Evolutionary conservation across 768 basidiomycete species (phyloP).

Genomic region (Chalciporus sphaerocephalus): DNA sequence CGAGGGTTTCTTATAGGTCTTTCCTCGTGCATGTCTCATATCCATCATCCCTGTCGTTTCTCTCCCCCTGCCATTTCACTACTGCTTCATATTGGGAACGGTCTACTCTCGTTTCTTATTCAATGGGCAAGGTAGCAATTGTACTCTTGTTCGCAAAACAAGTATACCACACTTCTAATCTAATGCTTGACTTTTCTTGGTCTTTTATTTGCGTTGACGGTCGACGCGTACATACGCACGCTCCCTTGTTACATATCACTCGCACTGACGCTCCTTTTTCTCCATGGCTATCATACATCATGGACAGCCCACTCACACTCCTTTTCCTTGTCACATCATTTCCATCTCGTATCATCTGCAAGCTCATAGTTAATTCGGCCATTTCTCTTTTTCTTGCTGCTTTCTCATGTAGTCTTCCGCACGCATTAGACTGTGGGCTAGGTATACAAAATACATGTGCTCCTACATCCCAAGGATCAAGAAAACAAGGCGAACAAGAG

Average conservation of each 20-base stretch:
- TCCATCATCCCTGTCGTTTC: neutral
- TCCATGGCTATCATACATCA: neutral
- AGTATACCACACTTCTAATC: constrained; percentile 19
- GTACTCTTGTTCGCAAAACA: constrained; percentile 11
- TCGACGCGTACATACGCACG: neutral
- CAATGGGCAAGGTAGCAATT: constrained; percentile 3
- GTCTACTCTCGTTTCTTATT: neutral
- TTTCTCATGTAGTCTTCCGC: too few relatives aligned
- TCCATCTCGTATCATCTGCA: neutral
- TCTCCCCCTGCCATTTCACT: neutral
- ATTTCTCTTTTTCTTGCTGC: too few relatives aligned
- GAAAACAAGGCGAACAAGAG: neutral
- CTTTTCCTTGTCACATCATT: neutral
- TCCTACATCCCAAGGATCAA: neutral
- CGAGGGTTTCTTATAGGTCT: constrained; percentile 5
- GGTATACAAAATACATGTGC: too few relatives aligned
- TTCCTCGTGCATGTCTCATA: constrained; percentile 3
- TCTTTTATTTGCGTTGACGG: neutral
- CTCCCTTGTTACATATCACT: neutral
- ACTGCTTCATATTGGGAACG: constrained; percentile 14
- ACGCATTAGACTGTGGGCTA: too few relatives aligned
- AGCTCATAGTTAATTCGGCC: too few relatives aligned
- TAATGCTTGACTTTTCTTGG: constrained; percentile 4
- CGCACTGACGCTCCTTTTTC: constrained; percentile 11
- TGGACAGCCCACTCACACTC: too few relatives aligned